Evolutionary conservation across 371 early-diverging fungal genomes (phyloP), one percentile per base, ranked within the genome.

Genomic region (Lichtheimia corymbifera): DNA sequence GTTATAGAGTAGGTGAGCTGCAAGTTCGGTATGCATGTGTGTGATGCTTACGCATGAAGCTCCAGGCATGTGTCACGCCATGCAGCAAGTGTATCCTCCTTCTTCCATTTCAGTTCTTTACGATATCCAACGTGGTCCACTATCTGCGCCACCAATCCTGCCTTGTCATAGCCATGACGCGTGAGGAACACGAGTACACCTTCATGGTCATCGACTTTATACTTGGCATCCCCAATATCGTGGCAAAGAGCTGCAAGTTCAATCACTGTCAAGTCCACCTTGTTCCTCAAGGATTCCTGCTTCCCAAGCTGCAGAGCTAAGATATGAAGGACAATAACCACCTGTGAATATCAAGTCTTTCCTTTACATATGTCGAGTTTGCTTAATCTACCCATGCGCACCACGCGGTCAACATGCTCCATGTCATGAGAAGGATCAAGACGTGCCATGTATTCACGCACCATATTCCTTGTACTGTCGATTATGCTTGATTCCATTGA

Each of bases 371-470:
- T 35, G 2, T 4, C 0, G 7, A 28, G 35, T 11, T 35, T 35
- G 35, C 12, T 35, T 35, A 1, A 20, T 22, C 61, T 70, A 86
- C 87, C 92, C 50, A 83, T 70, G 18, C 78, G 63, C n/a, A 81
- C 76, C 2, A 93, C 93, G 22, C 93, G 84, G 50, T 90, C 82
- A 15, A 92, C 86, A 74, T 93, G 93, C 13, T 83, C 63, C 79
- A 83, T 88, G 70, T 93, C 93, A 73, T 93, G 93, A 1, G 92
- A 91, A 40, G 89, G 86, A 60, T 90, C 91, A 45, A 84, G 84
- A 4, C 66, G 71, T 35, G 71, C 67, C 90, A 90, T 90, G 60
- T 87, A 87, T 44, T 77, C 74, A 30, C 72, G 66, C n/a, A 89
- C 90, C 73, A 88, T 84, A 5, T 58, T 56, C 40, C 84, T 76